These are phyloP conservation scores for Boletus sp. DNA, from an alignment of 768 basidiomycete species.

Conservation along the genomic window DNA sequence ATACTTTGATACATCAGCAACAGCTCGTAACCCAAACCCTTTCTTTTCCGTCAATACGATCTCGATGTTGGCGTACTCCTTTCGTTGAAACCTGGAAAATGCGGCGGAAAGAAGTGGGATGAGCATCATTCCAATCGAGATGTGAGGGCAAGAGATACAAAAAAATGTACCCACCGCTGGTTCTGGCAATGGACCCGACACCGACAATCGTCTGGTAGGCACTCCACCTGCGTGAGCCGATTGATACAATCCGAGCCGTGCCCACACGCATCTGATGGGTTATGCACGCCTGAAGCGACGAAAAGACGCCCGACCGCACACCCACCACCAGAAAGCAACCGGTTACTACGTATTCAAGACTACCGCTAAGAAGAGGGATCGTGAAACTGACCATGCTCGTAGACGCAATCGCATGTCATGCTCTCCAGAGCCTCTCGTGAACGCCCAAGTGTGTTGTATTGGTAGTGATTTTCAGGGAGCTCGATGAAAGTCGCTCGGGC, in stretches of 20 bases:
- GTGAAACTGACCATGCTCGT: conserved; percentile 67
- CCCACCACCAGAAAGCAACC: conserved; percentile 12
- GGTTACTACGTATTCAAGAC: conserved; percentile 32
- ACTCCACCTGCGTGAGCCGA: conserved; percentile 94
- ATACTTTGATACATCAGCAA: conserved; percentile 59
- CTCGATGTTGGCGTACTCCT: conserved; percentile 80
- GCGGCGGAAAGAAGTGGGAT: conserved; percentile 1
- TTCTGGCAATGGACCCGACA: conserved; percentile 83
- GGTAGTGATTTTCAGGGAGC: conserved; percentile 79
- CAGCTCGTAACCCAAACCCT: conserved; percentile 89
- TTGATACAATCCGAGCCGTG: conserved; percentile 93
- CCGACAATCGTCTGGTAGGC: conserved; percentile 84
- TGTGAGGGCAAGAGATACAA: background rate
- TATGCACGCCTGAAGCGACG: conserved; percentile 50
- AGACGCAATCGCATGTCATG: conserved; percentile 93
- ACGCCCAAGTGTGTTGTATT: conserved; percentile 81
- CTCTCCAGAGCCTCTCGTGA: conserved; percentile 87
- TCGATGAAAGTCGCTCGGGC: conserved; percentile 72
- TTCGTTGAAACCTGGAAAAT: conserved; percentile 72
- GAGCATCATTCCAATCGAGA: background rate
- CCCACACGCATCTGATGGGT: conserved; percentile 72
- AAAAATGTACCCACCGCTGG: conserved; percentile 62
- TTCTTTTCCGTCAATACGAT: conserved; percentile 95
- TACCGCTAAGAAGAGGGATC: conserved; percentile 13
- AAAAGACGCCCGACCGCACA: conserved; percentile 20